Evolutionary conservation across 176 grass and related monocot species (phyloP).

Genomic region (bread wheat (Triticum aestivum)): IWGSC_CS_RefSeq_v2.1 NC_057813.1:494277805-494278304

Average conservation of each 20-base stretch:
- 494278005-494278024: not conserved
- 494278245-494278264: not conserved
- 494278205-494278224: constrained; percentile 72
- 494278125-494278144: constrained; percentile 65
- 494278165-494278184: constrained; percentile 75
- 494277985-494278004: not conserved
- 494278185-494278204: constrained; percentile 95
- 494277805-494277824: constrained; percentile 8
- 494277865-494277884: constrained; percentile 17
- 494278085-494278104: not conserved
- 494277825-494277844: not conserved
- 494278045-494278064: not conserved
- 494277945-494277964: not conserved
- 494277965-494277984: not conserved
- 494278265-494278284: not conserved
- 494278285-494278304: constrained; percentile 10
- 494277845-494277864: not conserved
- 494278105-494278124: constrained; percentile 26
- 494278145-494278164: constrained; percentile 83
- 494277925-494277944: not conserved
- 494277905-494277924: constrained; percentile 8
- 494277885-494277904: constrained; percentile 22
- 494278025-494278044: not conserved
- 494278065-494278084: not conserved
- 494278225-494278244: not conserved